Evolutionary conservation across 139 green algal genomes (phyloP), one percentile per base, ranked within the genome.

Genomic region (Zygnema cylindricum): DNA sequence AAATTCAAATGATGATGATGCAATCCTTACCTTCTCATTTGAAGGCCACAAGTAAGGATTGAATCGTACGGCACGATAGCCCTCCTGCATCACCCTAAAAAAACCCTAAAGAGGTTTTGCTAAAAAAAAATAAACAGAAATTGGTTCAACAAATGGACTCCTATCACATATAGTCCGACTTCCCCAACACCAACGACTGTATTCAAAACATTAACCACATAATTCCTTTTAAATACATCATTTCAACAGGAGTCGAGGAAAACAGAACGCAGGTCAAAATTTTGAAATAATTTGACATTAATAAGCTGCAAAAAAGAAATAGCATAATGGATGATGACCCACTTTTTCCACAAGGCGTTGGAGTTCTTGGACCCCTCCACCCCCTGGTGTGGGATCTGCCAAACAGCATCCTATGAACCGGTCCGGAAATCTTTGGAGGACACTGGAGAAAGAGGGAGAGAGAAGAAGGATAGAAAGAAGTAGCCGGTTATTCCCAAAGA

Each of bases 1-100:
- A 63, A 63, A 63, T 63, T 63, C 49, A 63, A 63, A 63, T 63
- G 49, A 63, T 63, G 49, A 16, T 7, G 7, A 25, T 7, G 1
- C 1, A 38, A 16, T 16, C 39, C 35, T 36, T 32, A 89, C 85
- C 75, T 92, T 85, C 76, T 95, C 69, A 0, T 89, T 91, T 25
- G 91, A 69, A 32, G 93, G 93, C 94, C 94, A 96, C 30, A 96
- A 79, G 82, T 95, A 95, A 1, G 94, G 94, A 82, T 96, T 95
- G 92, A 96, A 96, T 38, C 94, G 85, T 22, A 95, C 94, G 0
- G 82, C 93, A 49, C 88, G 79, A 63, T 87, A 94, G 1, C 89
- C 89, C 35, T 90, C 89, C 69, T 91, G 85, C 11, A 22, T 0
- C 43, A 36, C 69, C 33, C n/a, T 43, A 33, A 84, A 2, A 84